A percentile compares a stretch with the other conserved stretches of the same genome.
These are phyloP conservation scores for Asterophora lycoperdoides DNA, from an alignment of 768 basidiomycete genomes.

Conservation along the genomic window DNA sequence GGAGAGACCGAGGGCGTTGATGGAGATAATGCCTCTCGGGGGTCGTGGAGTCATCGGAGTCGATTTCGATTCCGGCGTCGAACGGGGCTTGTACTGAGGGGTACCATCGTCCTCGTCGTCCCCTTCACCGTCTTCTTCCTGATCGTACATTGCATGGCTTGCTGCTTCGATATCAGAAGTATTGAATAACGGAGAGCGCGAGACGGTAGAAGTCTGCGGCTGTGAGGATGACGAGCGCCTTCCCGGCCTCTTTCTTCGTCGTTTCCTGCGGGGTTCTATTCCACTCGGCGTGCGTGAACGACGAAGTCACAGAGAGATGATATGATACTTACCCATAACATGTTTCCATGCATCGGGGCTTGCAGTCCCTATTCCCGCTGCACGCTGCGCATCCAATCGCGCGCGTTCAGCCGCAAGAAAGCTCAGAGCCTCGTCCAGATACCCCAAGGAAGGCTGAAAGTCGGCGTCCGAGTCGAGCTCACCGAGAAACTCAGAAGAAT, in stretches of 20 bases:
- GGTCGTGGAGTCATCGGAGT: conserved; percentile 12
- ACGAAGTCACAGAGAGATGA: neutral
- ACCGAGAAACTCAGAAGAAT: conserved; percentile 1
- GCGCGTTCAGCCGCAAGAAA: conserved; percentile 72
- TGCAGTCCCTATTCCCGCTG: conserved; percentile 18
- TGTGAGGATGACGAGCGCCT: neutral
- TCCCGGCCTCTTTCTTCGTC: conserved; percentile 27
- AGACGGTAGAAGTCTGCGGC: neutral
- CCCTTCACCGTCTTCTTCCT: conserved; percentile 1
- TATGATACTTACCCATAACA: conserved; percentile 28
- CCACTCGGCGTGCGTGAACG: conserved; percentile 16
- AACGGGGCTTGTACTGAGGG: conserved; percentile 7
- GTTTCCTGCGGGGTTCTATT: conserved; percentile 33
- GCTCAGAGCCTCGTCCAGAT: conserved; percentile 67
- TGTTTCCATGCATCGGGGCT: conserved; percentile 31
- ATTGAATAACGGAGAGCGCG: neutral
- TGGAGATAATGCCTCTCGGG: neutral
- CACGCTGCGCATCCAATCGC: conserved; percentile 43
- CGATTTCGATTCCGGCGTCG: conserved; percentile 12
- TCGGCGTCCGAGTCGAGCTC: conserved; percentile 5
- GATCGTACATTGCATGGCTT: neutral
- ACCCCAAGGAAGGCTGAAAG: conserved; percentile 57
- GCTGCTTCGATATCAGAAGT: neutral
- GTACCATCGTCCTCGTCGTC: conserved; percentile 6
- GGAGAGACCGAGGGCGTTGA: neutral